Base-by-base conservation (phyloP, 805 yeast genomes). In the Myxozyma kluyveri region DNA sequence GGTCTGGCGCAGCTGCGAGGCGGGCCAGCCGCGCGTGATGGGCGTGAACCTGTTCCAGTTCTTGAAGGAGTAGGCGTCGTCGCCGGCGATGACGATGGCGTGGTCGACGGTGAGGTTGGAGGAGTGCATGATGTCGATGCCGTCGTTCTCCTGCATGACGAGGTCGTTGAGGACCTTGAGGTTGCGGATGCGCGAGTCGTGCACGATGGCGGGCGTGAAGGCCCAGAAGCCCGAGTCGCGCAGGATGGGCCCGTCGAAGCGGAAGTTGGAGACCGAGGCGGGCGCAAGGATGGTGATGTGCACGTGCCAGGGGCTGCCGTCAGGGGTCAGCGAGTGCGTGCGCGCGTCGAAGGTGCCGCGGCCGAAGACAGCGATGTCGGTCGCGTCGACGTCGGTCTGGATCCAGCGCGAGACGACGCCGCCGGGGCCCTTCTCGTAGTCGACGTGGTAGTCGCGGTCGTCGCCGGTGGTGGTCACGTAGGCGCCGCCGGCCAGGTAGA, bases 261-360 rank as follows among this genome's bases (percentile, higher is more conserved):
- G 7, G 27, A 52, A 52, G 19, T 42, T 7, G 10, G 44, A 24
- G 6, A 42, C 29, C n/a, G 32, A 49, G 31, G 47, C 32, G 17
- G 56, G 56, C 46, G 33, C 52, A 22, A 52, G 7, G 12, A 43
- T 19, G 12, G 42, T 41, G 22, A 33, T 21, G n/a, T 36, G 35
- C 21, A 51, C 37, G 7, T 22, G 32, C 6, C 18, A 18, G 18
- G 33, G 23, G 33, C 33, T 33, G 33, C 48, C 31, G 5, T 29
- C 5, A 9, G 12, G 45, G 19, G 18, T 10, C 45, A 9, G 26
- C 22, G n/a, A n/a, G n/a, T n/a, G n/a, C 17, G 42, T 27, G 14
- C 56, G 49, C 6, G 38, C 56, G 31, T 52, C 56, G 29, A 52
- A 26, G 19, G 52, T 52, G 14, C 56, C 56, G 24, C 56, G 48